Base-by-base conservation (phyloP, 441 rosid genomes). In the Jatropha podagrica region DNA sequence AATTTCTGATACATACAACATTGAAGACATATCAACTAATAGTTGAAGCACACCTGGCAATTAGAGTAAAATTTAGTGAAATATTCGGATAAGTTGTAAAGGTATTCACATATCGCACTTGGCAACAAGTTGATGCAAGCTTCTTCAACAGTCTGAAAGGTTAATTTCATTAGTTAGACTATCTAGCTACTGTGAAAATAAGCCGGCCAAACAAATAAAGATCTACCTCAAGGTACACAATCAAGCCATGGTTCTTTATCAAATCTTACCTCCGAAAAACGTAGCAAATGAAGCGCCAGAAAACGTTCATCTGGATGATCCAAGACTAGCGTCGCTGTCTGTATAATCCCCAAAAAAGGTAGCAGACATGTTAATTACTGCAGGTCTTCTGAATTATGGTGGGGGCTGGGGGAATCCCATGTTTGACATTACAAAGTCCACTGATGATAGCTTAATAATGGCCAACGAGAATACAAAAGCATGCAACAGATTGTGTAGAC, bases 241-340 rank as follows among this genome's bases (percentile, higher is more conserved):
- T 32, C 32, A 32, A 32, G 1, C 2, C 32, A 0, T 32, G 32
- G 32, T 32, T 32, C 32, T 32, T 32, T 32, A 32, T 32, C 32
- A 32, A 32, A 32, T 32, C 78, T 74, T 77, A 88, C 97, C 92
- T 94, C 98, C 0, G 92, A 86, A 73, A 94, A 92, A 55, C 76
- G 92, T 58, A 94, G 87, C 81, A 94, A 78, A 84, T 92, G 96
- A 81, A 92, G 93, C 70, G 88, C 96, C 59, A 94, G 69, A 4
- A 64, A 85, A 27, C 95, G 94, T 77, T 94, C 97, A 71, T 88
- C 92, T 1, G 73, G 78, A 71, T 88, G 91, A 76, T 80, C 83
- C 89, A 94, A 82, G 3, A 78, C 83, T 52, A 94, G 4, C 4
- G 55, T 54, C 18, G 85, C 92, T 1, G 85, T 88, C 98, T 92